A percentile compares a stretch with the other conserved stretches of the same genome.
These are phyloP conservation scores for Botrytis aclada DNA, from an alignment of 2,329 filamentous ascomycete genomes.

Conservation along the genomic window DNA sequence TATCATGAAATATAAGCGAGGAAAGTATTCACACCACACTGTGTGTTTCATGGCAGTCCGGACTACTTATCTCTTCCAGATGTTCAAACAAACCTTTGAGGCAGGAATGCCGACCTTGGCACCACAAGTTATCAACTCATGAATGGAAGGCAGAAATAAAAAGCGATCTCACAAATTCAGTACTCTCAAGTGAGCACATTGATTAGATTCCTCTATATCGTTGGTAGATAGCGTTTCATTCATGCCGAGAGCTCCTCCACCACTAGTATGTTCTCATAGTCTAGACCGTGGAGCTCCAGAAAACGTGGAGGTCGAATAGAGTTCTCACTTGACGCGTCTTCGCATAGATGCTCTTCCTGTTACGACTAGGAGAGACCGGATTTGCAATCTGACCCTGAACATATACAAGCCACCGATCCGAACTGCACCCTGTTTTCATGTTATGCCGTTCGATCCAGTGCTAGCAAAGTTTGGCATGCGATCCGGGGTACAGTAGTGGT, in stretches of 20 bases:
- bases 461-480: background rate
- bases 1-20: background rate
- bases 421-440: background rate
- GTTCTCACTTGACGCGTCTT: background rate
- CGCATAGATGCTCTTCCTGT: background rate
- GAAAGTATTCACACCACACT: background rate
- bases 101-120: background rate
- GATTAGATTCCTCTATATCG: background rate
- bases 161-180: background rate
- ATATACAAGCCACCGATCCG: background rate
- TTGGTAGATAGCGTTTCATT: background rate
- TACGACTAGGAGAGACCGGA: background rate
- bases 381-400: background rate
- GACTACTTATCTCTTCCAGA: background rate
- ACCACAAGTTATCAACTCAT: background rate
- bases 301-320: background rate
- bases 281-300: background rate
- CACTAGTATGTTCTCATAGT: background rate
- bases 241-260: too few relatives aligned
- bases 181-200: background rate
- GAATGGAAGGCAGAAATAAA: background rate
- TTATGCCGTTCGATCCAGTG: background rate
- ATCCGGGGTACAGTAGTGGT: conserved; percentile 1
- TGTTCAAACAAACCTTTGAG: background rate
- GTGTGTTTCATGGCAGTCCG: background rate